Percentiles rank a stretch among this genome's conserved stretches.
These are phyloP conservation scores for Phytophthora citrophthora DNA, from an alignment of 352 stramenopile genomes.

Conservation along the genomic window DNA sequence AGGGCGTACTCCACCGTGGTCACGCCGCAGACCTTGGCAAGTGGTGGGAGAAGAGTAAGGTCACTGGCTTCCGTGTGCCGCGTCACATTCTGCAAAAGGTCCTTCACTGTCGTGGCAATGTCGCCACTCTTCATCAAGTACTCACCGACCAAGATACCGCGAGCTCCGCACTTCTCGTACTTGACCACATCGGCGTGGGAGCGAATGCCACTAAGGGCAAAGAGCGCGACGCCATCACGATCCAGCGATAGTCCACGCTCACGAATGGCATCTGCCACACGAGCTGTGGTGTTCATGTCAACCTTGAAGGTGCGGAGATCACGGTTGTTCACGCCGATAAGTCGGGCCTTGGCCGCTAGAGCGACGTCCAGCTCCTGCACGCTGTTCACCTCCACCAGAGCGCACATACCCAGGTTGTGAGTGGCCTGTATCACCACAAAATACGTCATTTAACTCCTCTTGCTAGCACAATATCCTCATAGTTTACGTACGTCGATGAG, in stretches of 20 bases:
- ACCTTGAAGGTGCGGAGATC: constrained; percentile 99
- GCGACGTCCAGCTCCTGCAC: constrained; percentile 95
- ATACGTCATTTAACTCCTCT: background rate
- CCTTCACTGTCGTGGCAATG: constrained; percentile 85
- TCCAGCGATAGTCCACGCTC: constrained; percentile 73
- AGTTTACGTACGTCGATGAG: constrained; percentile 61
- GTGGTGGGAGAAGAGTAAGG: constrained; percentile 41
- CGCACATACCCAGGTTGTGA: constrained; percentile 94
- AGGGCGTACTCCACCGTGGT: constrained; percentile 94
- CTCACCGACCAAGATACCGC: constrained; percentile 96
- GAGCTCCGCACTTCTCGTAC: constrained; percentile 91
- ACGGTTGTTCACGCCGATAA: constrained; percentile 99
- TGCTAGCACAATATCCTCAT: background rate
- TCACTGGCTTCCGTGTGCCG: constrained; percentile 40
- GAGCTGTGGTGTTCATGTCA: constrained; percentile 95
- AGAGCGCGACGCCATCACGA: constrained; percentile 83
- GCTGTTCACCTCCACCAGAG: constrained; percentile 98
- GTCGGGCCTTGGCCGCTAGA: constrained; percentile 87
- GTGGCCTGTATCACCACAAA: constrained; percentile 59
- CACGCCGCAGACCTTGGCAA: constrained; percentile 96
- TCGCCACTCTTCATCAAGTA: constrained; percentile 97
- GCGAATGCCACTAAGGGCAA: constrained; percentile 97
- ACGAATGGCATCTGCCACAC: constrained; percentile 87
- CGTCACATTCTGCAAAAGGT: constrained; percentile 52
- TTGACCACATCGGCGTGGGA: constrained; percentile 91